Percentiles rank a stretch among this genome's conserved stretches.
Evolutionary conservation across 2,329 filamentous ascomycete genomes (phyloP).

Genomic region (Nothophoma quercina): DNA sequence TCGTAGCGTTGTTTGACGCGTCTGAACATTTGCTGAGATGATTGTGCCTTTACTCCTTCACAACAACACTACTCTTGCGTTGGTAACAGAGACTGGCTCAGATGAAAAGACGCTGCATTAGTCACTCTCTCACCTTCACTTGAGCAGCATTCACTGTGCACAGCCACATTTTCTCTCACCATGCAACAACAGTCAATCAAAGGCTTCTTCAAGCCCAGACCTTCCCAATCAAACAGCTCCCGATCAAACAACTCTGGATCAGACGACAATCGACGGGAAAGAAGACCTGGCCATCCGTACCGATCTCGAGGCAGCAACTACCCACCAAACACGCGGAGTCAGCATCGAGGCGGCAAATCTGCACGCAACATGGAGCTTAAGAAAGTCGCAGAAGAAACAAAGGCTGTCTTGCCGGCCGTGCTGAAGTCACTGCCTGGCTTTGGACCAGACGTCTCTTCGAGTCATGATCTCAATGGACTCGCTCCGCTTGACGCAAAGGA

Average conservation of each 20-base stretch:
- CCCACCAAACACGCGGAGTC: conserved; percentile 8
- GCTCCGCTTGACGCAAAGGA: conserved; percentile 23
- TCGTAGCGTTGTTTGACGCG: conserved; percentile 8
- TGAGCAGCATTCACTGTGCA: background rate
- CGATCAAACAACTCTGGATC: conserved; percentile 12
- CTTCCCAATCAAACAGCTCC: conserved; percentile 1
- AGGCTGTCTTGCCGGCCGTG: conserved; percentile 30
- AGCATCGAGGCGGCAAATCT: conserved; percentile 26
- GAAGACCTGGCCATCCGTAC: conserved; percentile 29
- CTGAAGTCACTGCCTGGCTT: conserved; percentile 27
- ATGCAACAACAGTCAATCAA: conserved; percentile 37
- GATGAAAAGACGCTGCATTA: no score
- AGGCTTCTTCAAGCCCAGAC: conserved; percentile 24
- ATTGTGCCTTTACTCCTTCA: background rate
- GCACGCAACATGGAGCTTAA: conserved; percentile 35
- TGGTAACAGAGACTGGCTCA: no score
- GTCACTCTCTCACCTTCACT: no score
- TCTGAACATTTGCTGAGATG: background rate
- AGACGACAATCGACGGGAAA: conserved; percentile 5
- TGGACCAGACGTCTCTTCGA: conserved; percentile 27
- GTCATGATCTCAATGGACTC: conserved; percentile 26
- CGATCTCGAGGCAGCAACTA: conserved; percentile 9
- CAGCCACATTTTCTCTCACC: background rate
- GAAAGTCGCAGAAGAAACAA: conserved; percentile 36
- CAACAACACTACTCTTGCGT: no score